Base-by-base conservation (phyloP, 75 land plant genomes). In the Isoetes taiwanensis region DNA sequence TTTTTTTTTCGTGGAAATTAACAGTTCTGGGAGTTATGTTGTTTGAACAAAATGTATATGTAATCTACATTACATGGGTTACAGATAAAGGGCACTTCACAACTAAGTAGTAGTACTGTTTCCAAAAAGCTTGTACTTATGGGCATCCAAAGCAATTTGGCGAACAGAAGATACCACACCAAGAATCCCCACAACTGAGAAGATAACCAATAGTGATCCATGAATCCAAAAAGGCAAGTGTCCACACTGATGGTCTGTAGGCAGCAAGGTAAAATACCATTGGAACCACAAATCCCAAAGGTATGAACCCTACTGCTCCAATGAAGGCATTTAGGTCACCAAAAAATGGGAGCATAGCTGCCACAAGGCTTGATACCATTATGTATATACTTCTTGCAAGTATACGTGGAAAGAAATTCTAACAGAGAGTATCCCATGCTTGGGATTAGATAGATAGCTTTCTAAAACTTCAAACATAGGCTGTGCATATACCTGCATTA, bases 271-370 rank as follows among this genome's bases (percentile, higher is more conserved):
- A 82, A 62, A 86, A 64, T 21, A 86, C 41, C 8, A 57, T 28
- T 1, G 86, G 91, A 43, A 86, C 23, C 0, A 79, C 61, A 21
- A 86, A 83, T 59, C 79, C 80, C 1, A 90, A 76, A 1, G 97
- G 91, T 14, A 86, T 42, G 67, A 83, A 73, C 12, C 82, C 84
- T 32, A 90, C 75, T 6, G 97, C 81, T 3, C 91, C 91, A 0
- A 78, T 61, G 3, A 90, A 37, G 5, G 78, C 75, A 43, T 67
- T 76, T 32, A 90, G 61, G 64, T 90, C 97, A 29, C 80, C 86
- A 35, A 90, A 85, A 61, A 90, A 90, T 28, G 97, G 97, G 1
- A 90, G 68, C 82, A 90, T 74, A 6, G 87, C 84, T 30, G 80
- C 84, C 5, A 86, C 58, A 8, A 67, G 41, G 0, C 86, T 73